These are phyloP conservation scores for Saturnispora quitensis DNA, from an alignment of 805 yeast species.

Conservation along the genomic window DNA sequence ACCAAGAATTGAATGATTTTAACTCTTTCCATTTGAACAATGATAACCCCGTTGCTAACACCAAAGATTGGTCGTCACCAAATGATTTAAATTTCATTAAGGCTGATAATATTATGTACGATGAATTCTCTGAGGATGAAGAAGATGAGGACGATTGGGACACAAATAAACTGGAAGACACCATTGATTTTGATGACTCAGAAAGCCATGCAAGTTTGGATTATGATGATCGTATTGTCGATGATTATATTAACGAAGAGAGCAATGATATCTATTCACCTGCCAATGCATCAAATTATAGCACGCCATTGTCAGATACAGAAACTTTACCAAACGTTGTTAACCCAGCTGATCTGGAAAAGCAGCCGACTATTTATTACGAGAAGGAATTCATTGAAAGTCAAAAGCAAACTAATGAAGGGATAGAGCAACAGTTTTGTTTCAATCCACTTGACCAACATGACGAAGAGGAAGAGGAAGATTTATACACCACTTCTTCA, in stretches of 20 bases:
- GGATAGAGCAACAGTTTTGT: not conserved
- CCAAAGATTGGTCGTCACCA: constrained; percentile 23
- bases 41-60: constrained; percentile 5
- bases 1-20: constrained; percentile 19
- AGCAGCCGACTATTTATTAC: constrained; percentile 1
- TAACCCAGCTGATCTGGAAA: constrained; percentile 11
- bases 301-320: constrained; percentile 5
- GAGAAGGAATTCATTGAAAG: not conserved
- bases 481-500: constrained; percentile 22
- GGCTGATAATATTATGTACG: constrained; percentile 23
- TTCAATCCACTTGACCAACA: not conserved
- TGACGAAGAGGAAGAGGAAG: constrained; percentile 17
- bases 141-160: constrained; percentile 25
- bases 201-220: constrained; percentile 6
- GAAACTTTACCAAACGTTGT: constrained; percentile 5
- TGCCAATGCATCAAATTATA: not conserved
- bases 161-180: constrained; percentile 18
- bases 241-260: constrained; percentile 7
- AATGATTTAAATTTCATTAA: constrained; percentile 27
- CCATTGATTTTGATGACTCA: constrained; percentile 24
- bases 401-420: not conserved
- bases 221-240: constrained; percentile 9
- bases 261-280: constrained; percentile 13
- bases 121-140: constrained; percentile 25
- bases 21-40: constrained; percentile 20